phyloP scores from a whole-genome alignment of 2,329 filamentous ascomycete species.

The Parastagonospora avenae region DNA sequence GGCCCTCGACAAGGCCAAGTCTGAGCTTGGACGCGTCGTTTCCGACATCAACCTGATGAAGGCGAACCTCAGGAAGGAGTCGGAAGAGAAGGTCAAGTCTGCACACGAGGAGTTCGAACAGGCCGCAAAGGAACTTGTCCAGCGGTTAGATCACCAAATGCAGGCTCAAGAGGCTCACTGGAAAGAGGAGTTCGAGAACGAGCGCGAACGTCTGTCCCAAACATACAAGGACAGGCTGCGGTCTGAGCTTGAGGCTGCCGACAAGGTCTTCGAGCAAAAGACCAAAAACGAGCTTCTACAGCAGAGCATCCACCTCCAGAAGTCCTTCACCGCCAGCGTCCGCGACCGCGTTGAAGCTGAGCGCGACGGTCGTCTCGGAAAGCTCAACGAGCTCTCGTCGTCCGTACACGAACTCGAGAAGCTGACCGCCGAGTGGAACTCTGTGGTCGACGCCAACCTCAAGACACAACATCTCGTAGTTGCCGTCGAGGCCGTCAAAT shows the following conservation, averaged over 20 bases:
- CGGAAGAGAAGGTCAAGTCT: constrained; percentile 74
- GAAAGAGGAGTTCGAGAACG: constrained; percentile 85
- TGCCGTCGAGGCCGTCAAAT: constrained; percentile 88
- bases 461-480: constrained; percentile 96
- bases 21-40: constrained; percentile 77
- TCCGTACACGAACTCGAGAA: constrained; percentile 84
- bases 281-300: constrained; percentile 85
- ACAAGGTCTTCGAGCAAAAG: constrained; percentile 80
- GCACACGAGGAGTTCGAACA: constrained; percentile 80
- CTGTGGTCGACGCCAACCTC: constrained; percentile 86
- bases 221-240: constrained; percentile 81
- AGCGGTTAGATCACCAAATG: constrained; percentile 85
- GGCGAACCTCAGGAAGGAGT: constrained; percentile 68
- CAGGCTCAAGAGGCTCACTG: constrained; percentile 78
- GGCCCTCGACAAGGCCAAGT: constrained; percentile 84
- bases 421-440: constrained; percentile 87
- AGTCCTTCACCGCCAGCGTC: constrained; percentile 79
- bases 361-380: constrained; percentile 83
- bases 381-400: constrained; percentile 77
- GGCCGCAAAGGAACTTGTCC: constrained; percentile 84
- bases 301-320: constrained; percentile 88
- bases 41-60: constrained; percentile 78
- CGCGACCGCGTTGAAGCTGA: constrained; percentile 84
- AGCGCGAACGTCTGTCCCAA: constrained; percentile 78
- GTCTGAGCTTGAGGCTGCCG: constrained; percentile 77